phyloP scores from a whole-genome alignment of 345 rosid species.

The Lenwebbia sp. region DNA sequence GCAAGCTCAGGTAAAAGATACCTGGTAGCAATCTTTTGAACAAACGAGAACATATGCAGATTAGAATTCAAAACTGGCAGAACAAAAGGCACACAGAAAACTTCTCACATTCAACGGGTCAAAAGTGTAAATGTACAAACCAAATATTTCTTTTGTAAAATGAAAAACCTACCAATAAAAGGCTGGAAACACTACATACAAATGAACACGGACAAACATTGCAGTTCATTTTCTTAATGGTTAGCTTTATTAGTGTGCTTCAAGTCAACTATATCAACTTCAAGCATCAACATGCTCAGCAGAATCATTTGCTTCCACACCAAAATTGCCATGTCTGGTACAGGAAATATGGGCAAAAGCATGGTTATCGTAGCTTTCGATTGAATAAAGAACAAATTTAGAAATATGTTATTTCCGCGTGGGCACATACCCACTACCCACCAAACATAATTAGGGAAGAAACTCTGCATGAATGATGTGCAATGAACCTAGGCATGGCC shows the following conservation, averaged over 20 bases:
- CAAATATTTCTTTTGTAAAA: neutral
- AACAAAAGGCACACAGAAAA: neutral
- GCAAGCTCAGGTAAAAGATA: constrained; percentile 80
- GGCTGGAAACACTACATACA: neutral
- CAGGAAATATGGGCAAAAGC: neutral
- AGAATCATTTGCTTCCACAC: neutral
- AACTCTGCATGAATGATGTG: neutral
- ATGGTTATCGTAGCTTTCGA: neutral
- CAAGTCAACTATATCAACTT: neutral
- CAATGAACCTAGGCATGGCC: neutral
- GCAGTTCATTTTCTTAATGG: neutral
- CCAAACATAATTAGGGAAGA: neutral
- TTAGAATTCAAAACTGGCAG: neutral
- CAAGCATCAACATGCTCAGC: neutral
- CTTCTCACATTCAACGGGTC: neutral
- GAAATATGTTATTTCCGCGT: neutral
- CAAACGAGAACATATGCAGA: constrained; percentile 1
- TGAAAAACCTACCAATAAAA: neutral
- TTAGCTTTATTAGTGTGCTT: neutral
- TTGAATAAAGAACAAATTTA: neutral
- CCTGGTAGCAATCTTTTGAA: constrained; percentile 66
- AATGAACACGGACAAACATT: neutral
- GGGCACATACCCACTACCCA: neutral
- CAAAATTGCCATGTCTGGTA: neutral
- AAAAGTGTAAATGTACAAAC: neutral